A percentile compares a stretch with the other conserved stretches of the same genome.
Conservation (phyloP, 2,329 filamentous ascomycete species). For the Epichloe elymi region DNA sequence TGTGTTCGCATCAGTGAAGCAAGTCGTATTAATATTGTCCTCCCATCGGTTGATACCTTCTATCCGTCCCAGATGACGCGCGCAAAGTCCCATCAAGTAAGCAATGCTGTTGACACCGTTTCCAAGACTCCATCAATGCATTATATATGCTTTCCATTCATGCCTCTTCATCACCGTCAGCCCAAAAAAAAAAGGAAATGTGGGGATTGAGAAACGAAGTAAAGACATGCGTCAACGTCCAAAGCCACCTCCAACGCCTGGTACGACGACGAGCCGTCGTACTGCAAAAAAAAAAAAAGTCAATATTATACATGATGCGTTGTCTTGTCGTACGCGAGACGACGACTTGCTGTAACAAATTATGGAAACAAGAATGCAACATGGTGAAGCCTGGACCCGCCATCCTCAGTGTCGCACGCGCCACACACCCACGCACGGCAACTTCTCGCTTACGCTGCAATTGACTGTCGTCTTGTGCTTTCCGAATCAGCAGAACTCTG, state of each 20-base stretch:
- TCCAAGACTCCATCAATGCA: conserved; percentile 3
- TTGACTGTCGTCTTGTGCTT: conserved; percentile 15
- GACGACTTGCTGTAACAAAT: not conserved
- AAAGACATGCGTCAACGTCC: not conserved
- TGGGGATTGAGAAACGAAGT: too few relatives aligned
- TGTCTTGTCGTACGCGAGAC: not conserved
- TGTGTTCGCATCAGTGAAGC: too few relatives aligned
- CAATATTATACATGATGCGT: not conserved
- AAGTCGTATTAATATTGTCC: not conserved
- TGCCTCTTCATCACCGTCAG: not conserved
- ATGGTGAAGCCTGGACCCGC: not conserved
- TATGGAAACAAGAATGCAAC: not conserved
- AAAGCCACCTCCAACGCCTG: not conserved
- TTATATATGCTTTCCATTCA: not conserved
- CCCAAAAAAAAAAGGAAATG: too few relatives aligned
- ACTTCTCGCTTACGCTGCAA: not conserved
- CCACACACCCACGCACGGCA: not conserved
- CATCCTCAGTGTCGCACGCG: not conserved
- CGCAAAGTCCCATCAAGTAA: not conserved
- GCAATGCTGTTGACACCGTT: not conserved
- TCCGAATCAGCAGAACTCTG: conserved; percentile 2
- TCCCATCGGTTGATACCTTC: not conserved
- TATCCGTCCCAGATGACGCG: not conserved
- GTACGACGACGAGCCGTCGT: not conserved
- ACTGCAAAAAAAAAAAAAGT: too few relatives aligned